Base-by-base conservation (phyloP, 768 basidiomycete species). In the Sarcodon aspratus region DNA sequence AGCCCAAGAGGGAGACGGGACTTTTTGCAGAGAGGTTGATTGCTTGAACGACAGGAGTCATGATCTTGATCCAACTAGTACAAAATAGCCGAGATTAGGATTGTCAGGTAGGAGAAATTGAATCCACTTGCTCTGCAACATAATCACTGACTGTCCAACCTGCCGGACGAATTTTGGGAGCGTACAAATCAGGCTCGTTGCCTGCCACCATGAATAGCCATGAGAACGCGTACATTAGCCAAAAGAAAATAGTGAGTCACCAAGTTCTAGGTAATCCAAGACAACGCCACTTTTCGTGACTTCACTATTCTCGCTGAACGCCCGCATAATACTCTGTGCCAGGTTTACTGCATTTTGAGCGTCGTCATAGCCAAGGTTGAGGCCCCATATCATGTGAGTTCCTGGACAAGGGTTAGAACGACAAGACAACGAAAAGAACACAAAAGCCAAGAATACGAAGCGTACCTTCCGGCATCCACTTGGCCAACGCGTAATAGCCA, bases 371-470 rank as follows among this genome's bases (percentile, higher is more conserved):
- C 79, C 79, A n/a, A 84, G 63, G 60, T 85, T 84, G 44, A 84
- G 65, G 11, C 80, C 82, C 79, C 79, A 85, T 11, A 68, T 76
- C 53, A 85, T 77, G 45, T 71, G 73, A 9, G 80, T 80, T 21
- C 73, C 80, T 80, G 53, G 46, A 34, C 18, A 44, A 31, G 43
- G 47, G 40, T 42, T 35, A 13, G 34, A 36, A 53, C 18, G 21
- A 15, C 32, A 36, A 34, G 27, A 43, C 34, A 21, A 35, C 15
- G 36, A 35, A 45, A 45, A 33, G 34, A 44, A 37, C 36, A 36
- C 18, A 9, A 8, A 33, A 51, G 15, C 27, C 9, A 43, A 31
- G 17, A 52, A 13, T 34, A 54, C 10, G 31, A 21, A 12, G 17
- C 64, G 46, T 57, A 73, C 78, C 68, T 5, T 63, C 50, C 13